Evolutionary conservation across 23 red algal species (phyloP).

Genomic region (Gracilaria gracilis): DNA sequence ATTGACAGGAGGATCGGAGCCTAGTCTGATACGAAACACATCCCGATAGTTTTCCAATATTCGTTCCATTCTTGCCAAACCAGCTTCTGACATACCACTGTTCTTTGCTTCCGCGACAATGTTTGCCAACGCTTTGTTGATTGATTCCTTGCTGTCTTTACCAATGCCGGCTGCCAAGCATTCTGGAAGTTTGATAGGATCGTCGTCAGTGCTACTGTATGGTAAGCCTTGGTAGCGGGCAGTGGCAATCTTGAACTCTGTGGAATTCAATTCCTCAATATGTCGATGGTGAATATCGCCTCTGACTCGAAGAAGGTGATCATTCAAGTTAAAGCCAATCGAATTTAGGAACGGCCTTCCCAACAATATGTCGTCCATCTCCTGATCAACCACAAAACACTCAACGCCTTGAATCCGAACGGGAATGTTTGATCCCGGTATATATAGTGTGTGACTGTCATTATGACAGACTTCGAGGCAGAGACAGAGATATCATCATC

Average conservation of each 20-base stretch:
- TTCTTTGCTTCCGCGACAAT: neutral
- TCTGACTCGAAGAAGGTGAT: neutral
- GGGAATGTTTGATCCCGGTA: conserved; percentile 4
- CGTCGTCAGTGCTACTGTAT: neutral
- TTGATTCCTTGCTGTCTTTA: neutral
- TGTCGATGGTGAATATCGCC: neutral
- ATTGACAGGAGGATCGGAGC: conserved; percentile 15
- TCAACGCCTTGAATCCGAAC: neutral
- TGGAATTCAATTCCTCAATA: neutral
- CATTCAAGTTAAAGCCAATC: conserved; percentile 25
- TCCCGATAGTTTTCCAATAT: conserved; percentile 1
- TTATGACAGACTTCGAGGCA: neutral
- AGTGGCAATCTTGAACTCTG: neutral
- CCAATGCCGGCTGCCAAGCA: conserved; percentile 12
- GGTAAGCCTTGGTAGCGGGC: neutral
- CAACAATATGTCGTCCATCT: conserved; percentile 39
- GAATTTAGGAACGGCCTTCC: conserved; percentile 30
- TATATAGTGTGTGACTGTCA: neutral
- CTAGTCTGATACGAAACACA: conserved; percentile 33
- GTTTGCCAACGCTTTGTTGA: neutral
- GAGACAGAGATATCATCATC: neutral
- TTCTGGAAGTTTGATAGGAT: conserved; percentile 15
- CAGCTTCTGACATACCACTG: conserved; percentile 10
- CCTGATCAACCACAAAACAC: conserved; percentile 8
- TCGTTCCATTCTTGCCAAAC: neutral